Conservation (phyloP, 2,329 filamentous ascomycete species). For the Pseudonectria buxi region DNA sequence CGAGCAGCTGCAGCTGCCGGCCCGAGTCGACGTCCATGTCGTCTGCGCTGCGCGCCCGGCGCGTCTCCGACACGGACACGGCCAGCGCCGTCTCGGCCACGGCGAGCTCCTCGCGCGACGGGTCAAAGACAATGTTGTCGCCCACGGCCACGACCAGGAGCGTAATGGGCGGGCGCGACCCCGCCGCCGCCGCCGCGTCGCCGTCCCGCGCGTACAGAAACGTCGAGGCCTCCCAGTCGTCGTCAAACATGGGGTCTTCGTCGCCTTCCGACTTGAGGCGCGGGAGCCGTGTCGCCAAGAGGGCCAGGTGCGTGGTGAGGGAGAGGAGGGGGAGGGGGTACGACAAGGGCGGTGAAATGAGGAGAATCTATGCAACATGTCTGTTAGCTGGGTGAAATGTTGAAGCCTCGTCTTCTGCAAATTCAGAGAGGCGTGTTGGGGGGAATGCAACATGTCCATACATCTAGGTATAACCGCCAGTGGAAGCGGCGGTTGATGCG, state of each 20-base stretch:
- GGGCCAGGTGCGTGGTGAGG: constrained; percentile 85
- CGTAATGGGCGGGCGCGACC: constrained; percentile 70
- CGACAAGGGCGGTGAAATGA: constrained; percentile 87
- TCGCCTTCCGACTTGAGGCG: constrained; percentile 80
- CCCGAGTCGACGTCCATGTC: constrained; percentile 37
- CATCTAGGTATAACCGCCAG: constrained; percentile 94
- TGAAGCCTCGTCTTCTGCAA: no score
- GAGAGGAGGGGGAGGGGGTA: constrained; percentile 91
- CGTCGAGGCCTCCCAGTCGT: constrained; percentile 86
- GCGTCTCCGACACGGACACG: constrained; percentile 62
- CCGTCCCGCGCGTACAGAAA: constrained; percentile 62
- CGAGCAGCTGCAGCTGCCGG: constrained; percentile 52
- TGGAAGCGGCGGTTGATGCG: constrained; percentile 89
- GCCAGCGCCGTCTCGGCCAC: constrained; percentile 87
- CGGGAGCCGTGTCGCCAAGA: constrained; percentile 80
- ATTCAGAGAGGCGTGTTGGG: no score
- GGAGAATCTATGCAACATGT: constrained; percentile 61
- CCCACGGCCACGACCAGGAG: constrained; percentile 83
- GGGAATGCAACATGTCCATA: no score
- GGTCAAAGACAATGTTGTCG: constrained; percentile 89
- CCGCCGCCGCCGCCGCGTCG: constrained; percentile 19
- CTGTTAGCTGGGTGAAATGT: no score
- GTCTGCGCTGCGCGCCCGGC: constrained; percentile 15
- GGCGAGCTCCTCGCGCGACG: constrained; percentile 81
- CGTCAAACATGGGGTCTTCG: constrained; percentile 95